Percentiles rank a stretch among this genome's conserved stretches.
Evolutionary conservation across 306 rosid species (phyloP).

Genomic region (Trichosanthes truncata): DNA sequence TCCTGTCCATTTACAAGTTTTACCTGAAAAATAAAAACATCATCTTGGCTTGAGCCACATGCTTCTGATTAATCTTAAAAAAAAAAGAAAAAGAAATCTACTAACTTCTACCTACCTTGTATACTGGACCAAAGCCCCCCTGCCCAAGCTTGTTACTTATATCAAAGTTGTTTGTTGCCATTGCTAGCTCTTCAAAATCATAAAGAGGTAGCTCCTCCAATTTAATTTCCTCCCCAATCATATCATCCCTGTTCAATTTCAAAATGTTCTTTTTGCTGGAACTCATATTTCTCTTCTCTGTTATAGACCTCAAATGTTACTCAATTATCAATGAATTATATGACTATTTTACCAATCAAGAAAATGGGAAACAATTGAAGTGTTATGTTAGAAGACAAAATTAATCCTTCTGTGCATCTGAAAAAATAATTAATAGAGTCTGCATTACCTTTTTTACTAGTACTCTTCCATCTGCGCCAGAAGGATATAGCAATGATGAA

Average conservation of each 20-base stretch:
- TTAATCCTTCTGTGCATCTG: no score
- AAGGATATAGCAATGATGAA: not conserved
- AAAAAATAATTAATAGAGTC: no score
- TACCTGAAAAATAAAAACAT: slow-evolving; percentile 11
- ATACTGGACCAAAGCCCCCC: slow-evolving; percentile 8
- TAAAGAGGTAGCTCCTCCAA: slow-evolving; percentile 29
- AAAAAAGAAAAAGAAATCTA: no score
- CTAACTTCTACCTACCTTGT: not conserved
- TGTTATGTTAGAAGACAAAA: no score
- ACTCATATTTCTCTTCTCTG: not conserved
- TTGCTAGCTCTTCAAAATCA: slow-evolving; percentile 22
- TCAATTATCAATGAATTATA: not conserved
- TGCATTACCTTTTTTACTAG: not conserved
- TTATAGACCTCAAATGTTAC: not conserved
- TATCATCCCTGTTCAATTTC: not conserved
- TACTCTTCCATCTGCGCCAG: not conserved
- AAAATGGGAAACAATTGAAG: not conserved
- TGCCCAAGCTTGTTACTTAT: slow-evolving; percentile 19
- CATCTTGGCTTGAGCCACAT: not conserved
- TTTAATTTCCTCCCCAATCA: slow-evolving; percentile 4
- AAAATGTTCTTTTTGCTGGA: not conserved
- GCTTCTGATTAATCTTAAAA: no score
- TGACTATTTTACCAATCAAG: not conserved
- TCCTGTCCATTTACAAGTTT: slow-evolving; percentile 22
- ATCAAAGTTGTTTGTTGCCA: slow-evolving; percentile 33